Percentiles rank a stretch among this genome's conserved stretches.
phyloP scores from a whole-genome alignment of 225 moss, liverwort and hornwort species.

The Thuidium tamariscinum region DNA sequence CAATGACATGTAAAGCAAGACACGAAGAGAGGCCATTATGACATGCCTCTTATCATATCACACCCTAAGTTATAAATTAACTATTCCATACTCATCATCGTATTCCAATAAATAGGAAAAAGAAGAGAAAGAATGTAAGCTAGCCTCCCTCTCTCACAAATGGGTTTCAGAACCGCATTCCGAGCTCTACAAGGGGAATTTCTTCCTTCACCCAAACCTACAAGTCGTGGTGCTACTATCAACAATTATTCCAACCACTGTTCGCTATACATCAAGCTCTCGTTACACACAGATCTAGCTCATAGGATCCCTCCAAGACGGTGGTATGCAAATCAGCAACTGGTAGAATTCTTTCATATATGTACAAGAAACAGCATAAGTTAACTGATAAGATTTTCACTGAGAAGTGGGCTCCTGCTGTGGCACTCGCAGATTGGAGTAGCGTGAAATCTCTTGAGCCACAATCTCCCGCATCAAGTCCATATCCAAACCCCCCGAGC shows the following conservation, averaged over 20 bases:
- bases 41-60: neutral
- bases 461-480: conserved; percentile 62
- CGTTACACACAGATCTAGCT: neutral
- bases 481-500: conserved; percentile 25
- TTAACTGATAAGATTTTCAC: neutral
- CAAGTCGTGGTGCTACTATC: neutral
- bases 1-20: neutral
- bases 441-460: conserved; percentile 59
- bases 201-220: neutral
- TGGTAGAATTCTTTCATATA: neutral
- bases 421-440: conserved; percentile 3
- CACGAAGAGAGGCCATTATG: neutral
- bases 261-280: neutral
- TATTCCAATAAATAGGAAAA: neutral
- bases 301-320: neutral
- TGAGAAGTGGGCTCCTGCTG: neutral
- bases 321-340: neutral
- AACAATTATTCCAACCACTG: neutral
- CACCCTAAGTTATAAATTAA: neutral
- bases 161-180: neutral
- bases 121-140: neutral
- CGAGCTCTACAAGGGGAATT: neutral
- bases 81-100: neutral
- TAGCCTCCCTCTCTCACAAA: neutral
- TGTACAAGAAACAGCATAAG: neutral